Evolutionary conservation across 345 rosid species (phyloP).

Genomic region (Anacardium occidentale): DNA sequence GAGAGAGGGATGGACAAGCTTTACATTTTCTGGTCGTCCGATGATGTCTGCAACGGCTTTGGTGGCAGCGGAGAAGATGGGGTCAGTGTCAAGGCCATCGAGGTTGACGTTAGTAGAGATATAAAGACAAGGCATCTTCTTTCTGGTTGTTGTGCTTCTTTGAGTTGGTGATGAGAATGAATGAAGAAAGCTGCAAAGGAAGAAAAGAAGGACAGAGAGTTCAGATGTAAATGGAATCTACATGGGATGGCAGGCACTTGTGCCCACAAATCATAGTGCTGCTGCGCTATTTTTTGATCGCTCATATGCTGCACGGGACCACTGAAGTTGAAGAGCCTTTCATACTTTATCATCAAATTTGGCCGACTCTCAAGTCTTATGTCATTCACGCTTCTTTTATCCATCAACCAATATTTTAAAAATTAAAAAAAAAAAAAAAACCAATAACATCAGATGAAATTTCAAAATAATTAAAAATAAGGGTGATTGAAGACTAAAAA

Average conservation of each 20-base stretch:
- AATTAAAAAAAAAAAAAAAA: too few relatives aligned
- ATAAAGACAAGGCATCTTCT: constrained; percentile 76
- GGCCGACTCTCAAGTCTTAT: too few relatives aligned
- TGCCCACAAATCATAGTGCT: not conserved
- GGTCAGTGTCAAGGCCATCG: constrained; percentile 64
- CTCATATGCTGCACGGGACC: not conserved
- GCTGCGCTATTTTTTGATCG: not conserved
- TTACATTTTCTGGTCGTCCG: constrained; percentile 44
- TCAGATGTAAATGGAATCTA: too few relatives aligned
- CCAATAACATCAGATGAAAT: too few relatives aligned
- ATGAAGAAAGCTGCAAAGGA: too few relatives aligned
- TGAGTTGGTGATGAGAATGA: too few relatives aligned
- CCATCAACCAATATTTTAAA: too few relatives aligned
- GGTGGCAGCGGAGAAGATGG: constrained; percentile 72
- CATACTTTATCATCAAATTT: too few relatives aligned
- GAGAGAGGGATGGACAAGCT: not conserved
- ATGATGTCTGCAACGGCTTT: constrained; percentile 68
- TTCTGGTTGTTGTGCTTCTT: not conserved
- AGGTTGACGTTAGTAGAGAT: constrained; percentile 76
- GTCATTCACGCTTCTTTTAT: too few relatives aligned
- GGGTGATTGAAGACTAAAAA: too few relatives aligned
- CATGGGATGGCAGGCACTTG: not conserved
- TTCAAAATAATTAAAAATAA: too few relatives aligned
- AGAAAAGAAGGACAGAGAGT: too few relatives aligned
- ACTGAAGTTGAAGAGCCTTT: not conserved